A percentile compares a stretch with the other conserved stretches of the same genome.
Evolutionary conservation across 805 yeast species (phyloP).

Genomic region (Zygoascus flipseniorum): DNA sequence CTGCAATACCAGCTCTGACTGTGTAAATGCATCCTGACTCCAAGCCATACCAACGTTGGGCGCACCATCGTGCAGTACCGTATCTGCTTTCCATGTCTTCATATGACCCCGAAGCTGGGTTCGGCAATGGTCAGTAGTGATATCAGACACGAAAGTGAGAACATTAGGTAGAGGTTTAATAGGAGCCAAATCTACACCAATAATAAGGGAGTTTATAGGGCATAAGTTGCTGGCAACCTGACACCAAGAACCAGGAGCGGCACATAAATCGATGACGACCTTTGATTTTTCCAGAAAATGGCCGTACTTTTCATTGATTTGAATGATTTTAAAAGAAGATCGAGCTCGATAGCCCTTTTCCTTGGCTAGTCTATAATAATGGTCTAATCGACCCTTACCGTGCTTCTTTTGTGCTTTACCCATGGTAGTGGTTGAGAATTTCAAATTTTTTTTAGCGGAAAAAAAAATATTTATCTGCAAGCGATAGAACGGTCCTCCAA

Average conservation of each 20-base stretch:
- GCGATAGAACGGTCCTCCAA: not conserved
- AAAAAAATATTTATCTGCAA: not conserved
- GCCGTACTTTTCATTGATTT: constrained; percentile 93
- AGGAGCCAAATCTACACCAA: constrained; percentile 98
- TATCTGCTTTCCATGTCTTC: constrained; percentile 98
- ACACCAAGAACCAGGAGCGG: constrained; percentile 99
- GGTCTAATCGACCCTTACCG: constrained; percentile 98
- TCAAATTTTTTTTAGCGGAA: not conserved
- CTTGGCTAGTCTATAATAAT: constrained; percentile 91
- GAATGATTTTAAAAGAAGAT: constrained; percentile 92
- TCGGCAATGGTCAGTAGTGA: constrained; percentile 96
- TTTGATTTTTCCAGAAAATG: constrained; percentile 90
- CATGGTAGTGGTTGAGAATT: constrained; percentile 34
- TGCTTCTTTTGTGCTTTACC: constrained; percentile 91
- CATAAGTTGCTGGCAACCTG: constrained; percentile 93
- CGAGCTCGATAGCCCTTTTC: constrained; percentile 99
- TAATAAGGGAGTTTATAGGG: constrained; percentile 86
- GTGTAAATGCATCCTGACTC: constrained; percentile 99
- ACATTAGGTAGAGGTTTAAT: constrained; percentile 94
- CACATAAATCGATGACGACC: constrained; percentile 95
- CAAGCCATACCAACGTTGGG: constrained; percentile 99
- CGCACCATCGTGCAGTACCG: constrained; percentile 98
- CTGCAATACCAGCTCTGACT: constrained; percentile 89
- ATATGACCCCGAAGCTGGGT: constrained; percentile 89
- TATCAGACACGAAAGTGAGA: constrained; percentile 91